Base-by-base conservation (phyloP, 2,329 filamentous ascomycete species). In the Fusarium armeniacum region DNA sequence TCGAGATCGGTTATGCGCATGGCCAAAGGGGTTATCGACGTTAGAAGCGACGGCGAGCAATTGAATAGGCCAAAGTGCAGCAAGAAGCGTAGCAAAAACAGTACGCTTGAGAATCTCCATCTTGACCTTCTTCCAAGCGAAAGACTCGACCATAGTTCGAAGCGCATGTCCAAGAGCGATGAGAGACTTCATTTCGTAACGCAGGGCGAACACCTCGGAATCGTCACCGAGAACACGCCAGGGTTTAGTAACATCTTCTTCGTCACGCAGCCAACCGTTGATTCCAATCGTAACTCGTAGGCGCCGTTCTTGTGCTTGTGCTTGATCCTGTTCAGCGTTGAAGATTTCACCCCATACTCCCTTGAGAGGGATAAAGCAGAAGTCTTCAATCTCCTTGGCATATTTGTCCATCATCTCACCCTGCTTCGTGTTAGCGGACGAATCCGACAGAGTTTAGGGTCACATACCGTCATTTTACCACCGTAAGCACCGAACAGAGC, bases 401-500 rank as follows among this genome's bases (percentile, higher is more conserved):
- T 97, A 97, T 61, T 90, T 87, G 73, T 97, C 93, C 85, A 97
- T 92, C 86, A 95, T 94, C 71, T 91, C 87, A 5, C 94, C 93
- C 83, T 85, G 30, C 3, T 18, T 4, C 28, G 35, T 41, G 41
- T 77, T 58, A 76, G 73, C 7, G 38, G 9, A 18, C 7, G 6
- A 16, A n/a, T 13, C 18, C 15, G 2, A 6, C 18, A 5, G 16
- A 1, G 28, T 26, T 4, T 5, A 15, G 12, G 20, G 8, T 16
- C 26, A 70, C 80, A 65, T 71, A 82, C 83, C 44, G 86, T 89
- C 87, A 89, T 89, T 73, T 91, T 90, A 0, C 92, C 94, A 4
- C 94, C 94, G 73, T 94, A 97, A 0, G 94, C 94, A 1, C 94
- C 94, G 76, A 98, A 98, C 0, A 98, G 82, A 15, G 93, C 90